Evolutionary conservation across 179 eudicot genomes (phyloP).

Genomic region (Vitellaria paradoxa): DNA sequence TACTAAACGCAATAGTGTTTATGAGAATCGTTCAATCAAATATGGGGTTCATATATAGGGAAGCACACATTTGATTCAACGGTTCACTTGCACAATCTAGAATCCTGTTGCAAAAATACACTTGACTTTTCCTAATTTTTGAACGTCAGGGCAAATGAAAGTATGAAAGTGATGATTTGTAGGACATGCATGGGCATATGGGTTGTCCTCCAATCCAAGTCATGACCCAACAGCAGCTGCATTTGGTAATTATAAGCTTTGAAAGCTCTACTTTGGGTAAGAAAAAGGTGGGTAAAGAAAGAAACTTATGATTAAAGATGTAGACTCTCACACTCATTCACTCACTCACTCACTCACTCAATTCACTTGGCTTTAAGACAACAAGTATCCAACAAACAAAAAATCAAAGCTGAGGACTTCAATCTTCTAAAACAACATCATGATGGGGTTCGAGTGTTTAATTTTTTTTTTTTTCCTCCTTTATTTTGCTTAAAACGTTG

Average conservation of each 20-base stretch:
- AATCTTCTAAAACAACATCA: conserved; percentile 24
- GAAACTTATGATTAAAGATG: conserved; percentile 22
- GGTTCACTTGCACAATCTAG: too few relatives aligned
- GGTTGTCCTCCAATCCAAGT: conserved; percentile 19
- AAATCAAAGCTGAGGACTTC: neutral
- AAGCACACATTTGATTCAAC: too few relatives aligned
- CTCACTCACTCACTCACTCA: neutral
- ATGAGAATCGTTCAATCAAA: too few relatives aligned
- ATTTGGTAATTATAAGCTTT: conserved; percentile 21
- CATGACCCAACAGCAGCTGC: conserved; percentile 7
- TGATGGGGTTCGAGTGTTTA: conserved; percentile 7
- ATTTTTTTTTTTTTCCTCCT: conserved; percentile 4
- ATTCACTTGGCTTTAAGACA: conserved; percentile 1
- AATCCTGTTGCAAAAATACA: too few relatives aligned
- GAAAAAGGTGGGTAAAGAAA: neutral
- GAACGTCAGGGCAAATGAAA: neutral
- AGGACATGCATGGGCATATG: neutral
- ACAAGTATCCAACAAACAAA: conserved; percentile 20
- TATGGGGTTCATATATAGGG: too few relatives aligned
- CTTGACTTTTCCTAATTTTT: too few relatives aligned
- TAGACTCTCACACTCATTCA: neutral
- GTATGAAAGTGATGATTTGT: conserved; percentile 3
- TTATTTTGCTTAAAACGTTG: neutral
- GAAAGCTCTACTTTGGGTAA: neutral
- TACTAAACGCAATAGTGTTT: too few relatives aligned